Conservation (phyloP, 1,139 yeast genomes). For the Candida sanyaensis region DNA sequence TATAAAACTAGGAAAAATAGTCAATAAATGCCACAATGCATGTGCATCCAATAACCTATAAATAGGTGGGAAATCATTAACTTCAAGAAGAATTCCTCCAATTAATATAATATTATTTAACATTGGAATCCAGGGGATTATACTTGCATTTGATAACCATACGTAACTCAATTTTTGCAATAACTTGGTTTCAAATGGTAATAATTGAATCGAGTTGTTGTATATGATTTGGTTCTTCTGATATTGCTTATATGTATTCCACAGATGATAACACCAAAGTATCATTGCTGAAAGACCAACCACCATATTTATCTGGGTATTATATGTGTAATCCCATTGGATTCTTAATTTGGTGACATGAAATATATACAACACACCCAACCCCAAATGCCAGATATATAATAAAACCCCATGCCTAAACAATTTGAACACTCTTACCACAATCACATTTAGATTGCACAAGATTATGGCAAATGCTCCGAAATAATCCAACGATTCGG, state of each 20-base stretch:
- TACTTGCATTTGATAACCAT: conserved; percentile 24
- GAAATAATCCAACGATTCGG: conserved; percentile 46
- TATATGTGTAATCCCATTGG: conserved; percentile 46
- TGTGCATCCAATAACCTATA: conserved; percentile 41
- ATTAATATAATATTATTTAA: conserved; percentile 36
- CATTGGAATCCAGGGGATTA: conserved; percentile 41
- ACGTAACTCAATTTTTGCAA: conserved; percentile 33
- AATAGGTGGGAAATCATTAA: conserved; percentile 40
- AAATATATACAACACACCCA: conserved; percentile 21
- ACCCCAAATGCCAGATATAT: conserved; percentile 12
- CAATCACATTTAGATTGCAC: conserved; percentile 38
- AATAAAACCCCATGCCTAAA: conserved; percentile 18
- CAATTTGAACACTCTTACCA: conserved; percentile 32
- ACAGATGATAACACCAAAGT: conserved; percentile 40
- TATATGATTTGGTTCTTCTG: conserved; percentile 24
- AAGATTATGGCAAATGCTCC: conserved; percentile 47
- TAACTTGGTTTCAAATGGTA: conserved; percentile 44
- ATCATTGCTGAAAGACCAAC: conserved; percentile 34
- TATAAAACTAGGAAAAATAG: conserved; percentile 42
- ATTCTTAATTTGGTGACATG: conserved; percentile 31
- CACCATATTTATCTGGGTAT: conserved; percentile 33
- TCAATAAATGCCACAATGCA: conserved; percentile 46
- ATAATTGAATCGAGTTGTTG: conserved; percentile 38
- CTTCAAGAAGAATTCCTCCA: conserved; percentile 38
- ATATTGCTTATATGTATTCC: conserved; percentile 21